phyloP scores from a whole-genome alignment of 2,329 filamentous ascomycete genomes.

The Aspergillus intermedius region DNA sequence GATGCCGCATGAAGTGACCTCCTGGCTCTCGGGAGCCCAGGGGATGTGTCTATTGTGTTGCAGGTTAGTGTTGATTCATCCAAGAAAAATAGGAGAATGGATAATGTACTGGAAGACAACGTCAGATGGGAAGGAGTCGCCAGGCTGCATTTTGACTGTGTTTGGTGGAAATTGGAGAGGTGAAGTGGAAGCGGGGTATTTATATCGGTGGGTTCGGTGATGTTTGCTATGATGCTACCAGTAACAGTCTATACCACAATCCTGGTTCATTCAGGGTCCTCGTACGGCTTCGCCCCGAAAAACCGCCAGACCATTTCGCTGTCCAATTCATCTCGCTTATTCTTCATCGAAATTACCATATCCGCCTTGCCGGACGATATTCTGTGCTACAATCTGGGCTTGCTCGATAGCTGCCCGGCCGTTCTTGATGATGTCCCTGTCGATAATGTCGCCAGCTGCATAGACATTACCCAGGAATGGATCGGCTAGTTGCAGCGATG shows the following conservation, averaged over 20 bases:
- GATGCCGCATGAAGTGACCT: slow-evolving; percentile 69
- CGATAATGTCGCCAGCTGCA: slow-evolving; percentile 58
- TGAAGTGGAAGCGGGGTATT: not conserved
- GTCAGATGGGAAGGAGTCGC: not conserved
- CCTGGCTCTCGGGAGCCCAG: slow-evolving; percentile 62
- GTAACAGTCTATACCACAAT: not conserved
- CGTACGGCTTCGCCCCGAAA: slow-evolving; percentile 42
- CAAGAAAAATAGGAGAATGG: not conserved
- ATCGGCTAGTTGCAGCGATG: slow-evolving; percentile 53
- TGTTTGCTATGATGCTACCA: no score
- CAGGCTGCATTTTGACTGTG: not conserved
- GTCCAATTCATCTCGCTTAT: slow-evolving; percentile 40
- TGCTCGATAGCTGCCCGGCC: slow-evolving; percentile 51
- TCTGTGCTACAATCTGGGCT: slow-evolving; percentile 48
- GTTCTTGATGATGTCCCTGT: slow-evolving; percentile 47
- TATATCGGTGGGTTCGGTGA: not conserved
- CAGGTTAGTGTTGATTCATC: not conserved
- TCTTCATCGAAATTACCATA: slow-evolving; percentile 35
- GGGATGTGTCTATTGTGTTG: slow-evolving; percentile 21
- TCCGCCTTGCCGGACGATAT: slow-evolving; percentile 46
- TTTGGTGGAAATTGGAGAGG: not conserved
- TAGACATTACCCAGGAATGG: slow-evolving; percentile 49
- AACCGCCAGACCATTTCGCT: slow-evolving; percentile 34
- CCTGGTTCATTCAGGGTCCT: slow-evolving; percentile 2
- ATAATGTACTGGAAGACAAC: not conserved